phyloP scores from a whole-genome alignment of 2,329 filamentous ascomycete species.

The Fusarium longipes region DNA sequence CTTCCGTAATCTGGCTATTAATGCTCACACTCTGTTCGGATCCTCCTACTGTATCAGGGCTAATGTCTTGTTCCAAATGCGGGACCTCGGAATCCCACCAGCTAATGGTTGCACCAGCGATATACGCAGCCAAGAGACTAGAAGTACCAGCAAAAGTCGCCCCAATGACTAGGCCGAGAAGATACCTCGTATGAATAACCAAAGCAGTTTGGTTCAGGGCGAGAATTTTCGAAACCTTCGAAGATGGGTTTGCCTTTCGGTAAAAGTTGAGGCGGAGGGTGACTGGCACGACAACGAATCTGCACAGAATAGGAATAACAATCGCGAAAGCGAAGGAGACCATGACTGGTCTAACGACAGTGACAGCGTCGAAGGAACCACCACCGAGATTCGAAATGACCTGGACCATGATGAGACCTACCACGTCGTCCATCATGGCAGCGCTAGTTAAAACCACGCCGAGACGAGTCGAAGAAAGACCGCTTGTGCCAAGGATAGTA shows the following conservation, averaged over 20 bases:
- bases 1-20: neutral
- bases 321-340: slow-evolving; percentile 64
- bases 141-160: slow-evolving; percentile 72
- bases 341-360: slow-evolving; percentile 58
- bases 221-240: slow-evolving; percentile 45
- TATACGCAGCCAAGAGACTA: slow-evolving; percentile 70
- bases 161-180: slow-evolving; percentile 62
- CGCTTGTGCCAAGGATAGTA: slow-evolving; percentile 61
- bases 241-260: slow-evolving; percentile 41
- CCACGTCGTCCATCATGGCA: slow-evolving; percentile 85
- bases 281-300: slow-evolving; percentile 56
- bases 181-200: slow-evolving; percentile 59
- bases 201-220: slow-evolving; percentile 53
- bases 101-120: slow-evolving; percentile 67
- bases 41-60: neutral
- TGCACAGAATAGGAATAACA: slow-evolving; percentile 59
- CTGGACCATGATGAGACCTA: slow-evolving; percentile 81
- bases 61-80: slow-evolving; percentile 21
- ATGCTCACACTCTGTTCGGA: neutral
- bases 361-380: slow-evolving; percentile 46
- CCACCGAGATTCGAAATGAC: slow-evolving; percentile 74
- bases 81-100: slow-evolving; percentile 66
- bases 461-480: slow-evolving; percentile 56
- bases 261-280: slow-evolving; percentile 51
- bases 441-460: slow-evolving; percentile 76